phyloP scores from a whole-genome alignment of 257 asterid species.

The Ligustrum vulgare region DNA sequence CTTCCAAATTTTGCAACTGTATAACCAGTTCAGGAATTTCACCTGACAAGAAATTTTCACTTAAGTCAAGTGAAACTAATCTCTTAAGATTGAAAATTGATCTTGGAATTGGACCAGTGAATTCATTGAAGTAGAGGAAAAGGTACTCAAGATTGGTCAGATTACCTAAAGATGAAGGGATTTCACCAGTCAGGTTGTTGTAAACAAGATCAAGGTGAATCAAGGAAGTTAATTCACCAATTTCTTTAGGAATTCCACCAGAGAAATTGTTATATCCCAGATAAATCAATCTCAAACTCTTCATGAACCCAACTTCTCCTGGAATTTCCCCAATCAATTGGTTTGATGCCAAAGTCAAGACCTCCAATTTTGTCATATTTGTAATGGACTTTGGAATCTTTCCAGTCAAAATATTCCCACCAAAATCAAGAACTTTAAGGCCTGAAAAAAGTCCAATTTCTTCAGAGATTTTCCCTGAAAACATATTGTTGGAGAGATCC shows the following conservation, averaged over 20 bases:
- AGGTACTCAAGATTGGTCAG: slow-evolving; percentile 66
- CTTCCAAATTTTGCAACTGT: slow-evolving; percentile 48
- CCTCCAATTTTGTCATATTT: slow-evolving; percentile 54
- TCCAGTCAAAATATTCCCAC: slow-evolving; percentile 70
- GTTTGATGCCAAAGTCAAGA: slow-evolving; percentile 74
- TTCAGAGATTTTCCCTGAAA: slow-evolving; percentile 62
- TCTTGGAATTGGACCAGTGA: slow-evolving; percentile 64
- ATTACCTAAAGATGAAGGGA: slow-evolving; percentile 75
- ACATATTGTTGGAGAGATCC: slow-evolving; percentile 73
- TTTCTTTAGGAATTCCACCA: slow-evolving; percentile 62
- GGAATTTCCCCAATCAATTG: slow-evolving; percentile 67
- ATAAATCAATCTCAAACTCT: slow-evolving; percentile 59
- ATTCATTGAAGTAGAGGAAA: slow-evolving; percentile 71
- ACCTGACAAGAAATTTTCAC: slow-evolving; percentile 68
- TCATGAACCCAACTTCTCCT: slow-evolving; percentile 48
- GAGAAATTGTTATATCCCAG: slow-evolving; percentile 84
- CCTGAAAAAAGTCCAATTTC: slow-evolving; percentile 53
- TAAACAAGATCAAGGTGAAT: slow-evolving; percentile 73
- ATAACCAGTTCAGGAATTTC: slow-evolving; percentile 54
- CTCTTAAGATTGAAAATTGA: slow-evolving; percentile 50
- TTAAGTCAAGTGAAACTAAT: slow-evolving; percentile 69
- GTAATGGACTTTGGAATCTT: slow-evolving; percentile 50
- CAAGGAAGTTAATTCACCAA: slow-evolving; percentile 49
- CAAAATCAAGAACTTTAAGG: slow-evolving; percentile 63
- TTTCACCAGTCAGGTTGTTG: slow-evolving; percentile 77